Base-by-base conservation (phyloP, 345 rosid species). In the Lepidium aucheri region DNA sequence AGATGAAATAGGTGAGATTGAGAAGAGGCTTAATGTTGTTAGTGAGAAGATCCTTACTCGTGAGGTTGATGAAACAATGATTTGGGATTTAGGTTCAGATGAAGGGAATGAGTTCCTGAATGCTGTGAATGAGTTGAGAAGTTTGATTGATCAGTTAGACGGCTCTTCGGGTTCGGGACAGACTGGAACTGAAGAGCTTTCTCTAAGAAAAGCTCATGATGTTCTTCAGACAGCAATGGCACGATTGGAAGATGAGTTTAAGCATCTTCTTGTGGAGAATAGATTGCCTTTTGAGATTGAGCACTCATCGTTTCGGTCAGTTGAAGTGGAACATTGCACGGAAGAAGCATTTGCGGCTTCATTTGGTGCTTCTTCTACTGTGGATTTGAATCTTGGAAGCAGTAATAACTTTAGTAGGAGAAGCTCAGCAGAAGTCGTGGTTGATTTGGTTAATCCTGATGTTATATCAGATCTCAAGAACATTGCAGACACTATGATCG, bases 161-260 rank as follows among this genome's bases (percentile, higher is more conserved):
- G 63, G 64, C 49, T 75, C 73, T 66, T 38, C 66, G 38, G 46
- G 73, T 60, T 32, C 32, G 6, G 66, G 53, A n/a, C 61, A 65
- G 22, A 74, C 60, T 15, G 76, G 60, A 22, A 77, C 34, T 8
- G 81, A 81, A 66, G 82, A 63, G 60, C 74, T 70, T 24, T 63
- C 84, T 49, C 32, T 89, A 16, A 73, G 80, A 32, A 87, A 80
- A 76, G 89, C 91, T 49, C 85, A 86, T 36, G 86, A 87, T 74
- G 81, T 87, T 73, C 88, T 92, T 75, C 97, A 89, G 65, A 80
- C 75, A 8, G 91, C 91, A 4, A 92, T 92, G 98, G 77, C 77
- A 20, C 81, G 95, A 84, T 91, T 92, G 1, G 98, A 86, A 79
- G 90, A 87, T 26, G 98, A 89, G 80, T 89, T 92, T 34, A 83